A percentile compares a stretch with the other conserved stretches of the same genome.
Evolutionary conservation across 768 basidiomycete species (phyloP).

Genomic region (Mycena crocata): DNA sequence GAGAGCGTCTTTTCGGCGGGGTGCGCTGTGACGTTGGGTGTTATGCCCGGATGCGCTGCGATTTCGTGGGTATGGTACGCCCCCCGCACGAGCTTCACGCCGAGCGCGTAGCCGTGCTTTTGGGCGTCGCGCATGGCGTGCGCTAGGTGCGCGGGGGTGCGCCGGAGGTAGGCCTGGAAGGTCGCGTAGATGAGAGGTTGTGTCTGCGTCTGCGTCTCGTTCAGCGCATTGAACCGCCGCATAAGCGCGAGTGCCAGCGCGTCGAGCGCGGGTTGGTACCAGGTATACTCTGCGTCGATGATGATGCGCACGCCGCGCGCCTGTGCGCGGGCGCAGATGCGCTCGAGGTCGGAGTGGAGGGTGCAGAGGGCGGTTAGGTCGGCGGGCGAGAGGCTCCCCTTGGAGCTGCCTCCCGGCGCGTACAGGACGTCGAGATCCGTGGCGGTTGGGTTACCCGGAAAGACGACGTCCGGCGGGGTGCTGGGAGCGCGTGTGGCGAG

Average conservation of each 20-base stretch:
- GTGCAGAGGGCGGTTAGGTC: slow-evolving; percentile 73
- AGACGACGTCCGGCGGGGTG: slow-evolving; percentile 52
- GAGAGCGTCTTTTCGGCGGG: slow-evolving; percentile 47
- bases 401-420: slow-evolving; percentile 15
- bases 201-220: slow-evolving; percentile 26
- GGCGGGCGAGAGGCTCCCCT: slow-evolving; percentile 52
- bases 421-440: slow-evolving; percentile 70
- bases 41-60: too few species aligned
- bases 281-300: slow-evolving; percentile 90
- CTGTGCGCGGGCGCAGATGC: slow-evolving; percentile 74
- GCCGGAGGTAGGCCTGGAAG: slow-evolving; percentile 89
- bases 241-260: slow-evolving; percentile 81
- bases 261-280: slow-evolving; percentile 88
- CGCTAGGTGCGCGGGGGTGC: slow-evolving; percentile 76
- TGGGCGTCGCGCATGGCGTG: slow-evolving; percentile 76
- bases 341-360: slow-evolving; percentile 69
- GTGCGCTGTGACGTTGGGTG: slow-evolving; percentile 32
- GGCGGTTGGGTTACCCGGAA: slow-evolving; percentile 74
- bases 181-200: slow-evolving; percentile 87
- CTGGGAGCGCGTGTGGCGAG: slow-evolving; percentile 51
- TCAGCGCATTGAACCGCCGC: slow-evolving; percentile 76
- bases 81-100: slow-evolving; percentile 93
- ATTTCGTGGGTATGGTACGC: slow-evolving; percentile 89
- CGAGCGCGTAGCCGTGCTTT: slow-evolving; percentile 76
- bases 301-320: slow-evolving; percentile 75